A percentile compares a stretch with the other conserved stretches of the same genome.
These are phyloP conservation scores for Hygrocybe punicea DNA, from an alignment of 768 basidiomycete species.

Conservation along the genomic window DNA sequence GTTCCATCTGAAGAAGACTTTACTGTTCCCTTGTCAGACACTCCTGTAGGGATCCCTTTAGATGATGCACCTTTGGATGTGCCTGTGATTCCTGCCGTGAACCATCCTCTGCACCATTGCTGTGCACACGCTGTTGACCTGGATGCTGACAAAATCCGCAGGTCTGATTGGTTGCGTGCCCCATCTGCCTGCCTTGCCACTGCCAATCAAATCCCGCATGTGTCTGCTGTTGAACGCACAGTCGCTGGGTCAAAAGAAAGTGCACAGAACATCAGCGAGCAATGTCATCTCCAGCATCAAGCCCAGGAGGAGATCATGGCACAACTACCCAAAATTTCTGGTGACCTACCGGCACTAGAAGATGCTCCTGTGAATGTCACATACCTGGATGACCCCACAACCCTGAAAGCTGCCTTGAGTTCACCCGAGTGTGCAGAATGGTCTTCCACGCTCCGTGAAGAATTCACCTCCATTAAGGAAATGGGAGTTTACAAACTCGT, in stretches of 20 bases:
- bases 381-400: constrained; percentile 6
- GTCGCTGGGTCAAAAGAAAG: not conserved
- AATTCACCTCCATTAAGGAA: constrained; percentile 23
- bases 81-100: too few relatives aligned
- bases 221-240: not conserved
- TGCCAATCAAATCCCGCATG: not conserved
- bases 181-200: not conserved
- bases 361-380: not conserved
- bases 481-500: constrained; percentile 29
- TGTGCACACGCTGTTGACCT: too few relatives aligned
- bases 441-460: constrained; percentile 16
- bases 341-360: not conserved
- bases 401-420: constrained; percentile 20
- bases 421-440: constrained; percentile 21
- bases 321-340: not conserved
- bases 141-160: too few relatives aligned
- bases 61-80: too few relatives aligned
- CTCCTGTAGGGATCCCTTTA: not conserved
- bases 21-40: not conserved
- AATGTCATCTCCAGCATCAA: not conserved
- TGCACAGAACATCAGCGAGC: not conserved
- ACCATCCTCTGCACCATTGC: too few relatives aligned
- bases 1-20: not conserved
- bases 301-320: not conserved
- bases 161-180: too few relatives aligned